Base-by-base conservation (phyloP, 805 yeast species). In the Lachancea kluyveri region DNA sequence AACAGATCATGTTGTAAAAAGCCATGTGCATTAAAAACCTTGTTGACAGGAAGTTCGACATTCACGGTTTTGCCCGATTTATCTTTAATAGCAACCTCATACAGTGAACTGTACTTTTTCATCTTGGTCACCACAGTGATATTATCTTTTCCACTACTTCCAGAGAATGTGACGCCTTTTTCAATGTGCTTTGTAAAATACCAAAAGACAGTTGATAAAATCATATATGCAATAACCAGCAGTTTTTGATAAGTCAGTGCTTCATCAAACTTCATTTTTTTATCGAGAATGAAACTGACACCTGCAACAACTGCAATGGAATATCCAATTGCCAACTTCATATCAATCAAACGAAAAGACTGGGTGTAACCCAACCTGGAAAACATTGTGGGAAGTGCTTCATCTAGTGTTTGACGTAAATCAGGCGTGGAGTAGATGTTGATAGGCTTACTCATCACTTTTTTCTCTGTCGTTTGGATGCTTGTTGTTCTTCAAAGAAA, bases 271-370 rank as follows among this genome's bases (percentile, higher is more conserved):
- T 48, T 38, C 26, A 58, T 48, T 37, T 71, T 69, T 54, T 73
- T 74, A 42, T 75, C 82, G 24, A 70, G 42, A 13, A 58, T 50
- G 45, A 64, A 75, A 30, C 77, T 64, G 3, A 53, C 45, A 4
- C 62, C 80, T 7, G 78, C 74, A 11, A 72, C 53, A 2, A 57
- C 50, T 6, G 69, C 78, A 18, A 73, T 68, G 12, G 63, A 40
- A 36, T 68, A 64, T 1, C 80, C 80, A 31, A 75, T 53, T 5
- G 63, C 69, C 27, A 74, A 52, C 46, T 69, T 72, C 11, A 62
- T 47, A 48, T 75, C 82, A 21, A 45, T 39, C 24, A 53, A 31
- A 11, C 27, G 33, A 31, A 40, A 48, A 1, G 44, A 32, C 33
- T 52, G 50, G 9, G 24, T 39, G 32, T 43, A 53, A 14, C 45